These are phyloP conservation scores for Cryptococcus depauperatus DNA, from an alignment of 1,284 basidiomycete genomes.

Conservation along the genomic window DNA sequence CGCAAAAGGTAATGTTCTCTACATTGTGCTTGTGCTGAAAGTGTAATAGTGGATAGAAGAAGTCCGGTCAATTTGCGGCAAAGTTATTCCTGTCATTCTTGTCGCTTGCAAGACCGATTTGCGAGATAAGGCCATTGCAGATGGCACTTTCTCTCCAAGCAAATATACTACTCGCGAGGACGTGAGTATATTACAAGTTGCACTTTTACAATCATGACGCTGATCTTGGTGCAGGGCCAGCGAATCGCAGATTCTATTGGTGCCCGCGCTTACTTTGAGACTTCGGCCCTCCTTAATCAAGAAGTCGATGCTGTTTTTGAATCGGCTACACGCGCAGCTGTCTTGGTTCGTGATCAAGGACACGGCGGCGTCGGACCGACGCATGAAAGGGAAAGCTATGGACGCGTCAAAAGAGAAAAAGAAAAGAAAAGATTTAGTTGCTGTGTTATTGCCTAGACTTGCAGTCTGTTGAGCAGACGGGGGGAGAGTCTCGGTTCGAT, in stretches of 20 bases:
- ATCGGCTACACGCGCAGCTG: conserved; percentile 83
- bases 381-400: conserved; percentile 13
- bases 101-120: conserved; percentile 47
- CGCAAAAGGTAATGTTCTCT: conserved; percentile 62
- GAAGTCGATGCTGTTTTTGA: conserved; percentile 95
- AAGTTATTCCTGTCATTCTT: conserved; percentile 49
- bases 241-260: conserved; percentile 70
- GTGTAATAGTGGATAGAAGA: conserved; percentile 86
- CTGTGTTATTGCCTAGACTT: conserved; percentile 8
- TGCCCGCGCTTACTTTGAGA: conserved; percentile 86
- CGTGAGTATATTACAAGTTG: no score
- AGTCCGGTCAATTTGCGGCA: conserved; percentile 82
- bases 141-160: conserved; percentile 39
- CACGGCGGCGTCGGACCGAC: conserved; percentile 39
- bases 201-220: no score
- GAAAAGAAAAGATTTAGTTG: conserved; percentile 10
- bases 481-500: no score
- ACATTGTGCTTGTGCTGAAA: neutral
- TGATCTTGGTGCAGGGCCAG: conserved; percentile 53
- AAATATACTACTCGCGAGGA: conserved; percentile 44
- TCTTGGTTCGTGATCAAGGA: conserved; percentile 76
- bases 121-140: conserved; percentile 49
- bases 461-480: no score
- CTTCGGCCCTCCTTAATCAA: conserved; percentile 79
- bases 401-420: conserved; percentile 11